Percentiles rank a stretch among this genome's conserved stretches.
Conservation (phyloP, 202 grass and related monocot genomes). For the Schoenoplectus tabernaemontani region DNA sequence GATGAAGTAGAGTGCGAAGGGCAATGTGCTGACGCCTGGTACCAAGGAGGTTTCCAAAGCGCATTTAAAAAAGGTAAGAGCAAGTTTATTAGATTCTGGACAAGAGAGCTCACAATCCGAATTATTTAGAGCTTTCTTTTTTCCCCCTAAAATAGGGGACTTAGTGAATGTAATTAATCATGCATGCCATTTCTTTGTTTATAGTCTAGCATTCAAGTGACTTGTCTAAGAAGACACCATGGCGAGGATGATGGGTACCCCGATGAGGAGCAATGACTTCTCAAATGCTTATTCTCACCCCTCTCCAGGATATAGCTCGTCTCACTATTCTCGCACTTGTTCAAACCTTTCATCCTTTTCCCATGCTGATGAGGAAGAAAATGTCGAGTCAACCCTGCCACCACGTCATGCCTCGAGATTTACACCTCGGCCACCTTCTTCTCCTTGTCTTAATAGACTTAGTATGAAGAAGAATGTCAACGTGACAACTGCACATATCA, state of each 20-base stretch:
- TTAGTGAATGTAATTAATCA: background rate
- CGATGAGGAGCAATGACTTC: conserved; percentile 11
- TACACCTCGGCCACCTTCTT: conserved; percentile 20
- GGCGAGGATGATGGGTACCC: conserved; percentile 18
- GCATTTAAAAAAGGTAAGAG: background rate
- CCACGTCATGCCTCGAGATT: background rate
- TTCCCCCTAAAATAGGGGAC: background rate
- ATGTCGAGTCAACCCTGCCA: background rate
- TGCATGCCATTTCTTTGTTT: background rate
- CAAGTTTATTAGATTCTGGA: background rate
- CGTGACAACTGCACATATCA: background rate
- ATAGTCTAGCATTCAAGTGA: background rate
- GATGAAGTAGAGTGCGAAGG: background rate
- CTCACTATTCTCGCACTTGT: conserved; percentile 15
- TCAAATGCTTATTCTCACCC: conserved; percentile 19
- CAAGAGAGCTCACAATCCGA: background rate
- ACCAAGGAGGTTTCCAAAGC: background rate
- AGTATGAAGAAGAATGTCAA: conserved; percentile 19
- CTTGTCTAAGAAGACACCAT: background rate
- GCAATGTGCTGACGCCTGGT: background rate
- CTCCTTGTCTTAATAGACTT: conserved; percentile 22
- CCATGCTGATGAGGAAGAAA: conserved; percentile 16
- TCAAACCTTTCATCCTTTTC: conserved; percentile 20
- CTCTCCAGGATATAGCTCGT: conserved; percentile 1
- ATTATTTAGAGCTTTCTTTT: background rate